These are phyloP conservation scores for Botryotinia convoluta DNA, from an alignment of 2,329 filamentous ascomycete species.

Conservation along the genomic window DNA sequence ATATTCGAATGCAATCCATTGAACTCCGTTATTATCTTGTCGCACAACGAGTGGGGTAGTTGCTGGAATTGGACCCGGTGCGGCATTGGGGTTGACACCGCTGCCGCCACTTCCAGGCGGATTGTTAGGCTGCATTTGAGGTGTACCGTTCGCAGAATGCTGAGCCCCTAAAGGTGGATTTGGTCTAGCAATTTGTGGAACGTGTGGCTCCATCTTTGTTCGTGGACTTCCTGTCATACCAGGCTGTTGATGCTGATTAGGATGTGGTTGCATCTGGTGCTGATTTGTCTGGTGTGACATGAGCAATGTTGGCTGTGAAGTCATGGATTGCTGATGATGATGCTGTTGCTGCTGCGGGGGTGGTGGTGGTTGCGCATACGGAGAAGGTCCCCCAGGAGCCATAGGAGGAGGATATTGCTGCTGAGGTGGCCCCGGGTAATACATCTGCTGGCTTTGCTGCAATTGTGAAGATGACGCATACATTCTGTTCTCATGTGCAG, in stretches of 20 bases:
- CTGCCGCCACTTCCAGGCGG: conserved; percentile 42
- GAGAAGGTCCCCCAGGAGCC: conserved; percentile 58
- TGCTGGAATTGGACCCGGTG: conserved; percentile 92
- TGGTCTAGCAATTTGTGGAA: conserved; percentile 61
- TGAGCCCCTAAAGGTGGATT: conserved; percentile 49
- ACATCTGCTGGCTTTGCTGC: conserved; percentile 78
- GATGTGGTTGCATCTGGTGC: conserved; percentile 61
- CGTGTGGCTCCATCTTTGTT: conserved; percentile 61
- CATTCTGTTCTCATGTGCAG: conserved; percentile 84
- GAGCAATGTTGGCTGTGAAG: conserved; percentile 64
- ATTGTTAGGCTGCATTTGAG: conserved; percentile 46
- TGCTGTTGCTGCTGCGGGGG: conserved; percentile 40
- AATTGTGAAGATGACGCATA: conserved; percentile 81
- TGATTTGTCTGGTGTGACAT: conserved; percentile 58
- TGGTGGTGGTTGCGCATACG: conserved; percentile 57
- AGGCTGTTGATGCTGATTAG: conserved; percentile 51
- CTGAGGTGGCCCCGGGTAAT: conserved; percentile 53
- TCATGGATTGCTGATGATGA: conserved; percentile 54
- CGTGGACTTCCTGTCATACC: conserved; percentile 61
- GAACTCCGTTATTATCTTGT: conserved; percentile 93
- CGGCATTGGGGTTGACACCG: conserved; percentile 81
- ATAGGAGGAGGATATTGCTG: conserved; percentile 63
- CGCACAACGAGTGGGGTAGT: conserved; percentile 92
- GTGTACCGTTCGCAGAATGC: conserved; percentile 41
- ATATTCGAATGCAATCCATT: conserved; percentile 99